phyloP scores from a whole-genome alignment of 345 rosid genomes.

The Brassica napus region Da-Ae NC_063436.1:20775501-20776000 shows the following conservation, averaged over 20 bases:
- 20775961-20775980: background rate
- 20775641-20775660: slow-evolving; percentile 75
- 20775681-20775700: slow-evolving; percentile 92
- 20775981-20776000: slow-evolving; percentile 78
- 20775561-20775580: background rate
- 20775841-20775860: background rate
- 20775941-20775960: background rate
- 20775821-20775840: too few species aligned
- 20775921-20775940: background rate
- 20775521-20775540: background rate
- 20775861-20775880: background rate
- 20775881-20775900: background rate
- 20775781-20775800: too few species aligned
- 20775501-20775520: background rate
- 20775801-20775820: too few species aligned
- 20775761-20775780: too few species aligned
- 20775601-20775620: slow-evolving; percentile 73
- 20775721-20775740: too few species aligned
- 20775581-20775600: slow-evolving; percentile 95
- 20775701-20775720: slow-evolving; percentile 1
- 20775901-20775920: background rate
- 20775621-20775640: slow-evolving; percentile 56
- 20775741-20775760: too few species aligned
- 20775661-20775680: slow-evolving; percentile 77
- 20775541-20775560: background rate